Percentiles rank a stretch among this genome's conserved stretches.
phyloP scores from a whole-genome alignment of 2,329 filamentous ascomycete species.

The Aspergillus uvarum region DNA sequence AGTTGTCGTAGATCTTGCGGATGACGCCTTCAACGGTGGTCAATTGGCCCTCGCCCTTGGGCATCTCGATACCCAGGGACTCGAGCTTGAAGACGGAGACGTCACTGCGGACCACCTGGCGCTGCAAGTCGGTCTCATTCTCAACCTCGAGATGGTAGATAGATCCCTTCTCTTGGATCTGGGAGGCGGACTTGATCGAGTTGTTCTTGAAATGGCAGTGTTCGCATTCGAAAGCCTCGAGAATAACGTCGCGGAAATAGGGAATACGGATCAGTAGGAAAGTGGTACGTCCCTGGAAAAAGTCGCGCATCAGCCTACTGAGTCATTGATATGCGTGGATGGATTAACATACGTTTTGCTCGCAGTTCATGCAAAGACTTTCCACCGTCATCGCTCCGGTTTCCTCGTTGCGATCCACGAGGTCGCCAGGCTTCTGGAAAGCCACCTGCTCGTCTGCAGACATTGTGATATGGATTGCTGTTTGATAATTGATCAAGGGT shows the following conservation, averaged over 20 bases:
- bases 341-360: constrained; percentile 67
- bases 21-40: constrained; percentile 92
- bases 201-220: constrained; percentile 89
- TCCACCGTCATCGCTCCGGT: constrained; percentile 54
- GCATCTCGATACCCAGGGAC: constrained; percentile 90
- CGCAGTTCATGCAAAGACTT: constrained; percentile 84
- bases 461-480: constrained; percentile 23
- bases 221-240: constrained; percentile 94
- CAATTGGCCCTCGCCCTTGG: constrained; percentile 83
- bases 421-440: constrained; percentile 40
- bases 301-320: constrained; percentile 15
- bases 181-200: constrained; percentile 87
- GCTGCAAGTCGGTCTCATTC: constrained; percentile 69
- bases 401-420: constrained; percentile 42
- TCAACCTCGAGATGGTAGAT: constrained; percentile 83
- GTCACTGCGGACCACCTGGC: constrained; percentile 91
- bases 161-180: constrained; percentile 84
- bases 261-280: constrained; percentile 90
- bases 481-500: too few relatives aligned
- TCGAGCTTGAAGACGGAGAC: constrained; percentile 81
- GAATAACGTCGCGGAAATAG: constrained; percentile 94
- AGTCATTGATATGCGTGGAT: not conserved
- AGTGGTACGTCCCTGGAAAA: constrained; percentile 71
- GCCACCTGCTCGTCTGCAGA: constrained; percentile 23
- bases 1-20: constrained; percentile 72